Base-by-base conservation (phyloP, 1,284 basidiomycete species). In the Lentinula novae-zelandiae region DNA sequence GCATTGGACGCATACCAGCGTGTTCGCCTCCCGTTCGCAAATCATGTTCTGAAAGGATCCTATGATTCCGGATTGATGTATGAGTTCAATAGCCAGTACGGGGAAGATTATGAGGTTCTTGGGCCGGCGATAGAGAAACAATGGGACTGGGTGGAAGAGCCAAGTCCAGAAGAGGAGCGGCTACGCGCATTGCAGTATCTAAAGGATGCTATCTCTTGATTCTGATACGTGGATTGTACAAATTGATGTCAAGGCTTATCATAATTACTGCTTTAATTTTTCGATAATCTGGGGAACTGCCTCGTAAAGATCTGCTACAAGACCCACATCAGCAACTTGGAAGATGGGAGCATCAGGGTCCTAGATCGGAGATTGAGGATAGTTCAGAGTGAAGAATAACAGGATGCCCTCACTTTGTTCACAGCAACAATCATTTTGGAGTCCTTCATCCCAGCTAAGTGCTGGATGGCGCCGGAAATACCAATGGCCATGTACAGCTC, bases 361-460 rank as follows among this genome's bases (percentile, higher is more conserved):
- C 93, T 94, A 67, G 20, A 63, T 55, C 10, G 17, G 15, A 51
- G 54, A 57, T 53, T 40, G 49, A 42, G 15, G 1, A 9, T 48
- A 33, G 17, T 15, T 33, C 20, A 52, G 12, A 8, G 1, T 57
- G 17, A 38, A 53, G 20, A 13, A 38, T 52, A 58, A 5, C 36
- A 54, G 27, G 38, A 38, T 9, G 1, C 53, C 67, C 72, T 57
- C 60, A 87, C 94, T 85, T 99, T 99, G 82, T 99, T 99, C 68
- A 99, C 87, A 6, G 97, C 96, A 33, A 98, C 96, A 67, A 99
- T 99, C 68, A 98, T 82, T 79, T 99, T 99, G 17, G 93, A 95
- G 74, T 99, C 97, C 76, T 99, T 99, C 97, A 99, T 99, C 36
- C 97, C 97, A 33, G 97, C 97, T 64, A 99, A 80, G 80, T 99